Base-by-base conservation (phyloP, 805 yeast species). In the Lachancea lanzarotensis region DNA sequence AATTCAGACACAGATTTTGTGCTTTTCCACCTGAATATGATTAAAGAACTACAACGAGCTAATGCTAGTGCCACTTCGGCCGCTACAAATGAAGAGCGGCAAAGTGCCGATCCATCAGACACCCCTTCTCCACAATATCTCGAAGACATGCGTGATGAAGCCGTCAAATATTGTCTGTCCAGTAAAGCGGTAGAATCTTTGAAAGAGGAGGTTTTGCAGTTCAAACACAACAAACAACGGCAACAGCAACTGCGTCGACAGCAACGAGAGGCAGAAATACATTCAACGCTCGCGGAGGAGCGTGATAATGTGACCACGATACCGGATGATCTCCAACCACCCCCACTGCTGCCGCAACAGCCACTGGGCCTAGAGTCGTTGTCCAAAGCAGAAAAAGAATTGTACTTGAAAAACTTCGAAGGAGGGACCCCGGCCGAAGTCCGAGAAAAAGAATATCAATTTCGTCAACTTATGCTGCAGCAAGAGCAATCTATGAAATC, bases 171-270 rank as follows among this genome's bases (percentile, higher is more conserved):
- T 27, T 53, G 58, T 25, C 40, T 60, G 25, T 52, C 60, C 9
- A 50, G 56, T 5, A 51, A 54, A 34, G 53, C 59, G 11, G 60
- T 51, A 7, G 57, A 52, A 36, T 47, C 59, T 5, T 41, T 62
- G 31, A 60, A 60, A 42, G 62, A 60, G 37, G 67, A 63, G 48
- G 63, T 63, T 7, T 39, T 59, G 43, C 59, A 63, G 46, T 63
- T 60, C 41, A 63, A 63, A 45, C 62, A 59, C 38, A 54, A 42
- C 42, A 60, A 59, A 46, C 57, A 56, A 37, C 48, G 49, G 34
- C 57, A 58, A 33, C 44, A 46, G 38, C 46, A 37, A 30, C 29
- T 20, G 17, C 31, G 16, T 6, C 36, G 31, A 8, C 40, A 32
- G 41, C 25, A 19, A 22, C 38, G 35, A 15, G 38, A 22, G 13